Base-by-base conservation (phyloP, 192 early-diverging fungal genomes). In the Kickxella alabastrina region DNA sequence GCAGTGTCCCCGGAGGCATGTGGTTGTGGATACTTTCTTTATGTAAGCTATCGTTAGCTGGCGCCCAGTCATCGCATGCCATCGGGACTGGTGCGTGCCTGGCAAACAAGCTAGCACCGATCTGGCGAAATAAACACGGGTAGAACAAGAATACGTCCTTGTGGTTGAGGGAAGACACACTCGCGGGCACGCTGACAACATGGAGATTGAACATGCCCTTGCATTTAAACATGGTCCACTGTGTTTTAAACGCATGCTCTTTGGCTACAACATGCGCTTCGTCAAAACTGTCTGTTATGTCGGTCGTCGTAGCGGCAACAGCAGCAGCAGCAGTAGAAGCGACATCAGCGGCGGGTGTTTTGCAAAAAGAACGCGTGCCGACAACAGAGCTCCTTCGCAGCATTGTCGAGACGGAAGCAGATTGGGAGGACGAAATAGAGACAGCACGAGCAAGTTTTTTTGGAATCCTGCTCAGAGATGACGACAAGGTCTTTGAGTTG, bases 211-310 rank as follows among this genome's bases (percentile, higher is more conserved):
- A 21, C 43, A 60, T 64, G 5, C 72, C 72, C 52, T 68, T 75
- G 45, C 72, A 75, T 46, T 62, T 68, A 28, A 75, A 56, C 66
- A 75, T 43, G 10, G 49, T 52, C 72, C 72, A 75, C 31, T 61
- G 70, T 13, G 47, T 41, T 15, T 66, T 52, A 24, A 51, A 45
- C 10, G 29, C 21, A 38, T 35, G 49, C 17, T 54, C n/a, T n/a
- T n/a, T n/a, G n/a, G n/a, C n/a, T n/a, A n/a, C n/a, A n/a, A n/a
- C n/a, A n/a, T n/a, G n/a, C n/a, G n/a, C n/a, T n/a, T n/a, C n/a
- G n/a, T n/a, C n/a, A n/a, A n/a, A n/a, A n/a, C n/a, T n/a, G n/a
- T n/a, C n/a, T n/a, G n/a, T n/a, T n/a, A n/a, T n/a, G n/a, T n/a
- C n/a, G 43, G 5, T 44, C 3, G 15, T 47, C 19, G n/a, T 29